Conservation (phyloP, 2,329 filamentous ascomycete genomes). For the Pseudopithomyces chartarum region DNA sequence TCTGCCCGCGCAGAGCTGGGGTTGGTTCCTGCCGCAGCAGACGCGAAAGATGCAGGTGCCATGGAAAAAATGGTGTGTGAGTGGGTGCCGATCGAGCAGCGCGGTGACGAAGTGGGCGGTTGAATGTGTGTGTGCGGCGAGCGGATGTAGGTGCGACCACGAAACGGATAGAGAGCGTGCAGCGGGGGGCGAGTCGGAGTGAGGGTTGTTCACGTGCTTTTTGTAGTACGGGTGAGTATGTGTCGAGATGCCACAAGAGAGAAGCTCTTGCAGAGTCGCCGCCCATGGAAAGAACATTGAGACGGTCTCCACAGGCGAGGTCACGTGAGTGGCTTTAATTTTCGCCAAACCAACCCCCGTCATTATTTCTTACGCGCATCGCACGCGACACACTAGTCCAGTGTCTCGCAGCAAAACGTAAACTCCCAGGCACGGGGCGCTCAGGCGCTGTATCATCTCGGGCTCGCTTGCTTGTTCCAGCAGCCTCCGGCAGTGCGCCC, state of each 20-base stretch:
- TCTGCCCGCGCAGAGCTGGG: conserved; percentile 50
- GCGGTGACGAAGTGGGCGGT: conserved; percentile 9
- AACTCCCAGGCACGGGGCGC: background rate
- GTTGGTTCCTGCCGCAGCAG: conserved; percentile 54
- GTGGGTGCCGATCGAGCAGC: conserved; percentile 4
- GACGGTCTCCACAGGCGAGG: conserved; percentile 10
- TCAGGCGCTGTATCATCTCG: background rate
- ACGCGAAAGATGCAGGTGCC: conserved; percentile 58
- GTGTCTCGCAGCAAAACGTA: background rate
- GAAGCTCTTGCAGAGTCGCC: conserved; percentile 16
- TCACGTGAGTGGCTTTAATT: conserved; percentile 12
- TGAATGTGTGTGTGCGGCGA: conserved; percentile 25
- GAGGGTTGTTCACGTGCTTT: conserved; percentile 14
- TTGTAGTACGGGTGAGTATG: conserved; percentile 24
- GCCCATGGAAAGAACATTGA: conserved; percentile 12
- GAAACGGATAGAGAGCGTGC: conserved; percentile 23
- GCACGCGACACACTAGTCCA: conserved; percentile 12
- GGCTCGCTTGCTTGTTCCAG: background rate
- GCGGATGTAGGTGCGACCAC: conserved; percentile 26
- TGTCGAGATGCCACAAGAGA: conserved; percentile 23
- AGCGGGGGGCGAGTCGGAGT: conserved; percentile 22
- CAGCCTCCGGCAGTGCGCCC: background rate
- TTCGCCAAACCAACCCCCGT: conserved; percentile 10
- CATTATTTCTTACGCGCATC: conserved; percentile 8
- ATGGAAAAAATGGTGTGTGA: conserved; percentile 38